These are phyloP conservation scores for Parathielavia appendiculata DNA, from an alignment of 495 filamentous ascomycete genomes.

Conservation along the genomic window DNA sequence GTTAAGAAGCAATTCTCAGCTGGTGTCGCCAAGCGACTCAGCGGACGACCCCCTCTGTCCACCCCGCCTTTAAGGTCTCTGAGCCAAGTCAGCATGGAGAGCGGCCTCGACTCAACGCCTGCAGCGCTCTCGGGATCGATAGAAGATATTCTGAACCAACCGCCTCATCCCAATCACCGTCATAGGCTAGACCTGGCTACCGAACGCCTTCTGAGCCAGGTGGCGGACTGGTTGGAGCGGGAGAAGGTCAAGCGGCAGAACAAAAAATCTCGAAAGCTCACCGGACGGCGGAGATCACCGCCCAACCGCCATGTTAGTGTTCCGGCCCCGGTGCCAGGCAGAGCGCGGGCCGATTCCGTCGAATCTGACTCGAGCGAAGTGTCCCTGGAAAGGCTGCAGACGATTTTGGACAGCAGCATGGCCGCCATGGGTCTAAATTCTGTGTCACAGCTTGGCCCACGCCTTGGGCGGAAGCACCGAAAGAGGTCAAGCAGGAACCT, in stretches of 20 bases:
- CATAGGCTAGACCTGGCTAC: constrained; percentile 38
- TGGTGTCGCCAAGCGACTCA: constrained; percentile 37
- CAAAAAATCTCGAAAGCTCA: constrained; percentile 41
- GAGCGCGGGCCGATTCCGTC: constrained; percentile 38
- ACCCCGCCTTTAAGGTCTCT: constrained; percentile 34
- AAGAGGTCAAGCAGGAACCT: constrained; percentile 34
- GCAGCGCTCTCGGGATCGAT: constrained; percentile 25
- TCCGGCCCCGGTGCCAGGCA: constrained; percentile 11
- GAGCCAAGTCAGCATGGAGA: constrained; percentile 34
- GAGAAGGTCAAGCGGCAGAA: constrained; percentile 63
- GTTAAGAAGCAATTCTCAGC: constrained; percentile 44
- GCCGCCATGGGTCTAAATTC: constrained; percentile 40
- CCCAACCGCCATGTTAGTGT: constrained; percentile 6
- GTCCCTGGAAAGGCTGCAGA: constrained; percentile 64
- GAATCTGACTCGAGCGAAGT: constrained; percentile 54
- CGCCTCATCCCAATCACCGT: constrained; percentile 29
- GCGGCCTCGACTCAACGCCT: constrained; percentile 19
- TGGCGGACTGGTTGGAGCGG: constrained; percentile 72
- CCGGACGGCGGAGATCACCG: constrained; percentile 29
- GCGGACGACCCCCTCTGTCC: constrained; percentile 35
- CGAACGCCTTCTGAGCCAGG: constrained; percentile 61
- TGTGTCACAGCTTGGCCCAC: constrained; percentile 34
- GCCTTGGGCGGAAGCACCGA: constrained; percentile 30
- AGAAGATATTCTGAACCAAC: constrained; percentile 31
- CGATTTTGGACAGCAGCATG: constrained; percentile 60